These are phyloP conservation scores for Phaeoacremonium minimum DNA, from an alignment of 2,329 filamentous ascomycete genomes.

Conservation along the genomic window DNA sequence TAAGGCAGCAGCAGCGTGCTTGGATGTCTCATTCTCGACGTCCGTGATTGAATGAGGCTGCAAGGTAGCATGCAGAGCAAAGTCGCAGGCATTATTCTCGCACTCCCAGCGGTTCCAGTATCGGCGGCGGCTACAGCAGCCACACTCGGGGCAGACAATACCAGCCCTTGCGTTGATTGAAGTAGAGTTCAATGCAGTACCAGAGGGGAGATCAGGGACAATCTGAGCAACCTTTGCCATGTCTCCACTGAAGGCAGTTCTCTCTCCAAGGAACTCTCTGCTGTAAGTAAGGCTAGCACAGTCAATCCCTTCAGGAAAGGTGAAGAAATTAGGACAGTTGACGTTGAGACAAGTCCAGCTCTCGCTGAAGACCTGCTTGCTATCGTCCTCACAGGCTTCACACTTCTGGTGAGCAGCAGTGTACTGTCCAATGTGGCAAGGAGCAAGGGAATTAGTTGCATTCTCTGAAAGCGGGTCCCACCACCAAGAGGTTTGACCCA, in stretches of 20 bases:
- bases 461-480: no score
- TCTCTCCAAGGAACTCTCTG: slow-evolving; percentile 50
- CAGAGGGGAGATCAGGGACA: slow-evolving; percentile 27
- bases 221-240: slow-evolving; percentile 29
- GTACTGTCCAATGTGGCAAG: no score
- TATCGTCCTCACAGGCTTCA: slow-evolving; percentile 27
- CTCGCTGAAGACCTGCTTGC: slow-evolving; percentile 28
- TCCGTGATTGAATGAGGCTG: no score
- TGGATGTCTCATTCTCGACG: slow-evolving; percentile 1
- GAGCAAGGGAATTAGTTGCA: no score
- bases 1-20: no score
- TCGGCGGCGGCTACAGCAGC: slow-evolving; percentile 55
- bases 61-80: no score
- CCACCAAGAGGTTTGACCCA: slow-evolving; percentile 45
- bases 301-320: slow-evolving; percentile 19
- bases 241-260: slow-evolving; percentile 36
- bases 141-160: slow-evolving; percentile 62
- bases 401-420: slow-evolving; percentile 27
- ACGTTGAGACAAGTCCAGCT: slow-evolving; percentile 23
- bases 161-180: slow-evolving; percentile 53
- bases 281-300: slow-evolving; percentile 42
- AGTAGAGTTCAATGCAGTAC: slow-evolving; percentile 34
- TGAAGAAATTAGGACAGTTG: slow-evolving; percentile 48
- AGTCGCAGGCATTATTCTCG: slow-evolving; percentile 50
- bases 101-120: slow-evolving; percentile 63